Conservation (phyloP, 257 asterid genomes). For the Solanum sparsipilum region DNA sequence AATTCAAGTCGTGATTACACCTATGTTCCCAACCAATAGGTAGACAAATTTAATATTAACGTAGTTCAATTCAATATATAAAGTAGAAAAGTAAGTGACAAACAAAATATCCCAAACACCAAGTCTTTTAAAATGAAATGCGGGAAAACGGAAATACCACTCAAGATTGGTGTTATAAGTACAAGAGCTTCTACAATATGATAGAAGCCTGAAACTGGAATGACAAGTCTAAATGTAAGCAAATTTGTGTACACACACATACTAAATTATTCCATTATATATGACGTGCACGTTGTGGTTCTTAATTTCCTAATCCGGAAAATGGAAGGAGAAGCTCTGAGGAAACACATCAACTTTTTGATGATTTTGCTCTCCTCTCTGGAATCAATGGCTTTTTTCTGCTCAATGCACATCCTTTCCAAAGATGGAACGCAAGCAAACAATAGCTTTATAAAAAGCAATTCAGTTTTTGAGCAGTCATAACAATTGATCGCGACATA, state of each 20-base stretch:
- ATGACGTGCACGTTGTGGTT: not conserved
- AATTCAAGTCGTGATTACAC: not conserved
- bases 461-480: not conserved
- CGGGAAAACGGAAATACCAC: not conserved
- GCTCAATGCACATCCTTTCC: not conserved
- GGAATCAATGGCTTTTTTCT: not conserved
- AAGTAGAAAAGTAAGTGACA: not conserved
- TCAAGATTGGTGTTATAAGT: not conserved
- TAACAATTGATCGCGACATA: not conserved
- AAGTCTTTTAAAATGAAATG: not conserved
- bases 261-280: not conserved
- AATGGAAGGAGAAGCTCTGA: not conserved
- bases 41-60: not conserved
- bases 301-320: not conserved
- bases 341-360: not conserved
- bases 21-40: not conserved
- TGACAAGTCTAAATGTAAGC: not conserved
- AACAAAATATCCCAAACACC: not conserved
- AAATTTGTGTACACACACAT: not conserved
- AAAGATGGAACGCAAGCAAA: not conserved
- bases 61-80: not conserved
- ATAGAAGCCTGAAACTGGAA: not conserved
- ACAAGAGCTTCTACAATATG: not conserved
- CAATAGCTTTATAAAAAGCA: not conserved
- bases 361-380: not conserved